These are phyloP conservation scores for Microcyclosporella mali DNA, from an alignment of 2,329 filamentous ascomycete genomes.

Conservation along the genomic window DNA sequence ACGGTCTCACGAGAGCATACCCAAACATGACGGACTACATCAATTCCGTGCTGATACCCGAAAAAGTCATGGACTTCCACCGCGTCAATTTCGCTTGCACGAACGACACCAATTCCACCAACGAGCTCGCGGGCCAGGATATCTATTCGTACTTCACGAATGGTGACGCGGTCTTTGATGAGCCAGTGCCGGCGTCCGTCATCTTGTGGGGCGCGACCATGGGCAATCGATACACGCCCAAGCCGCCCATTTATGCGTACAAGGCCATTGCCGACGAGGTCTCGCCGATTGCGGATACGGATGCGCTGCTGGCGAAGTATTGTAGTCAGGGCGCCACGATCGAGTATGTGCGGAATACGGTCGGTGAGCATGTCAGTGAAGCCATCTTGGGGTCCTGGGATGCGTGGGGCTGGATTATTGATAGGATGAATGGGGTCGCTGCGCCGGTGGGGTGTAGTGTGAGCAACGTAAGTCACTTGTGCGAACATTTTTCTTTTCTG, in stretches of 20 bases:
- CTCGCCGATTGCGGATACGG: constrained; percentile 37
- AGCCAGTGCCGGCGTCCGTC: constrained; percentile 15
- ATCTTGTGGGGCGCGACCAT: constrained; percentile 27
- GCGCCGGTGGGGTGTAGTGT: not conserved
- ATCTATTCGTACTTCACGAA: constrained; percentile 37
- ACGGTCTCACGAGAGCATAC: constrained; percentile 21
- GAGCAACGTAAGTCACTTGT: constrained; percentile 1
- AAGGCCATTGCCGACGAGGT: constrained; percentile 43
- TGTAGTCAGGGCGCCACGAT: constrained; percentile 37
- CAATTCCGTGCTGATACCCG: not conserved
- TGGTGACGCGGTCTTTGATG: constrained; percentile 22
- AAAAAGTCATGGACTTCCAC: constrained; percentile 2
- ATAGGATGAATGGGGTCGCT: constrained; percentile 1
- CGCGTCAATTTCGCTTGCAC: constrained; percentile 1
- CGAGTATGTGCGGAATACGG: constrained; percentile 37
- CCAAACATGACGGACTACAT: constrained; percentile 14
- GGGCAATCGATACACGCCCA: constrained; percentile 35
- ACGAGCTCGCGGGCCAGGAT: constrained; percentile 28
- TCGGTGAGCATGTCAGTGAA: constrained; percentile 33
- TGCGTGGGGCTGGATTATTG: constrained; percentile 2
- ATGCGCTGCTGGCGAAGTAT: constrained; percentile 36
- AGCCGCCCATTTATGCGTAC: constrained; percentile 44
- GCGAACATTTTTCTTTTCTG: too few relatives aligned
- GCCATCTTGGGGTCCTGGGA: constrained; percentile 45
- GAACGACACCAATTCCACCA: constrained; percentile 24